These are phyloP conservation scores for Neopestalotiopsis rosae DNA, from an alignment of 2,329 filamentous ascomycete genomes.

Conservation along the genomic window DNA sequence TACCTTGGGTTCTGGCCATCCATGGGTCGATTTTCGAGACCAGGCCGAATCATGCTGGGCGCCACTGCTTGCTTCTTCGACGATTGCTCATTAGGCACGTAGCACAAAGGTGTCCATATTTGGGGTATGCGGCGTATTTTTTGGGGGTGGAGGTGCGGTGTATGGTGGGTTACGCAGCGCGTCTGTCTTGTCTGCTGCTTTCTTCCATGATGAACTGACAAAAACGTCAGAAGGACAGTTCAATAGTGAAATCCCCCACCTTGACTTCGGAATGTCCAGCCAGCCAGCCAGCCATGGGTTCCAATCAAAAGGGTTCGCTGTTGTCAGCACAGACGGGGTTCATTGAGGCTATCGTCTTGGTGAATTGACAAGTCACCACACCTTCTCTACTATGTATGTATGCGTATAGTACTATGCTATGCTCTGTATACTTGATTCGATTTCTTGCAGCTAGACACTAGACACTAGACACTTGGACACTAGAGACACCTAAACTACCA, in stretches of 20 bases:
- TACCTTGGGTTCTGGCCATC: conserved; percentile 2
- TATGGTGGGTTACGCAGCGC: background rate
- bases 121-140: background rate
- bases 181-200: background rate
- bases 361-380: background rate
- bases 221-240: background rate
- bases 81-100: background rate
- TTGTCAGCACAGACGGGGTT: background rate
- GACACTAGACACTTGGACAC: background rate
- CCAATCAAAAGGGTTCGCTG: background rate
- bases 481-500: background rate
- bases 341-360: background rate
- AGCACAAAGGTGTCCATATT: background rate
- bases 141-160: background rate
- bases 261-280: background rate
- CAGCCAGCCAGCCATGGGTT: background rate
- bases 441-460: background rate
- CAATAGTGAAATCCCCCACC: background rate
- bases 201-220: background rate
- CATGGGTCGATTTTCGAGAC: conserved; percentile 1
- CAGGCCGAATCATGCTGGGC: conserved; percentile 1
- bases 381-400: too few relatives aligned
- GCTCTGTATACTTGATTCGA: background rate
- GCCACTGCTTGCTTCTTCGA: background rate
- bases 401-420: background rate